phyloP scores from a whole-genome alignment of 2,329 filamentous ascomycete species.

The Rasamsonia emersonii region DNA sequence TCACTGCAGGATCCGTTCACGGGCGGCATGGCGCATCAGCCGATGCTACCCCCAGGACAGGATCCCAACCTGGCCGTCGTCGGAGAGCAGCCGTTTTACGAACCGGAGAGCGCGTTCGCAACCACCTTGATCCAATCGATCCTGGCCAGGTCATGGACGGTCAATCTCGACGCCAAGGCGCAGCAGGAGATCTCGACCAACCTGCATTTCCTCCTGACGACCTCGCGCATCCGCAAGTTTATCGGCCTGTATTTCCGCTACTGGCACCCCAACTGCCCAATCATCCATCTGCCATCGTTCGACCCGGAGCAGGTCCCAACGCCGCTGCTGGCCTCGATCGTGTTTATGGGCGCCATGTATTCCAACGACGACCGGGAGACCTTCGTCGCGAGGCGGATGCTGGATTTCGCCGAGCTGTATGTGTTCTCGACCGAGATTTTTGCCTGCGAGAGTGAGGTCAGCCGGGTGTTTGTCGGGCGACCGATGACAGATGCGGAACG shows the following conservation, averaged over 20 bases:
- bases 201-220: slow-evolving; percentile 33
- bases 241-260: slow-evolving; percentile 35
- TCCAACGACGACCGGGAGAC: slow-evolving; percentile 31
- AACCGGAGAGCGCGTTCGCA: slow-evolving; percentile 30
- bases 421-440: slow-evolving; percentile 36
- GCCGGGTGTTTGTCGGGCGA: slow-evolving; percentile 21
- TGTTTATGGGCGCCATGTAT: slow-evolving; percentile 40
- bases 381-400: slow-evolving; percentile 28
- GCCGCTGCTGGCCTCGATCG: slow-evolving; percentile 31
- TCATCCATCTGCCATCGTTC: slow-evolving; percentile 36
- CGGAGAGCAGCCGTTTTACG: slow-evolving; percentile 18
- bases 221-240: slow-evolving; percentile 33
- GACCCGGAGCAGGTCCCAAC: slow-evolving; percentile 28
- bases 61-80: slow-evolving; percentile 13
- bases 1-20: slow-evolving; percentile 14
- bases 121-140: slow-evolving; percentile 33
- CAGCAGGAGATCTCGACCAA: slow-evolving; percentile 32
- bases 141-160: slow-evolving; percentile 27
- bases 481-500: slow-evolving; percentile 14
- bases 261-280: slow-evolving; percentile 38
- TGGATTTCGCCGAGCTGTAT: slow-evolving; percentile 37
- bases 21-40: slow-evolving; percentile 13
- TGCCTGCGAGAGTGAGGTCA: slow-evolving; percentile 32
- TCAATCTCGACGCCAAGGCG: slow-evolving; percentile 28
- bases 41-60: slow-evolving; percentile 12